Evolutionary conservation across 2,329 filamentous ascomycete genomes (phyloP).

Genomic region (Monilinia fructicola): DNA sequence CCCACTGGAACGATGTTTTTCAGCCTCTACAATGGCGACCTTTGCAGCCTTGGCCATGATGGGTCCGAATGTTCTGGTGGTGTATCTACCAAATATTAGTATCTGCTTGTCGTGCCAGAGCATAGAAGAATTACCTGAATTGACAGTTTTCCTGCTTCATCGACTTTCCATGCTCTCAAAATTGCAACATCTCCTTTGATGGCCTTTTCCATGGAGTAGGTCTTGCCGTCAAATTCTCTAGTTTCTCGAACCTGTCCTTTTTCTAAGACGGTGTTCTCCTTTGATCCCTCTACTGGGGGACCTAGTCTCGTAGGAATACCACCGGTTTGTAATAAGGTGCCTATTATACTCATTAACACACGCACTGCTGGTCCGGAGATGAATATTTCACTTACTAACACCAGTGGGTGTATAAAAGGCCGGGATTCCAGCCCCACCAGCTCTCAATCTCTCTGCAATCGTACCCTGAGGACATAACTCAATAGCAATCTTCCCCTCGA

Average conservation of each 20-base stretch:
- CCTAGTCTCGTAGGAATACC: conserved; percentile 66
- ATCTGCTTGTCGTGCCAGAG: conserved; percentile 34
- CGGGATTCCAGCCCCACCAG: conserved; percentile 71
- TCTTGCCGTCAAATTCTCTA: conserved; percentile 68
- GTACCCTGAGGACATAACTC: conserved; percentile 76
- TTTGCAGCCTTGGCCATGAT: conserved; percentile 80
- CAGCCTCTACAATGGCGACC: conserved; percentile 77
- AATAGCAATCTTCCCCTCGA: conserved; percentile 69
- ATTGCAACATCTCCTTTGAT: conserved; percentile 76
- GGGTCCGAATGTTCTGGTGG: conserved; percentile 71
- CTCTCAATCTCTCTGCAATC: conserved; percentile 67
- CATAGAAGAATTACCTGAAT: conserved; percentile 17
- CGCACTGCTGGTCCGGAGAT: rapidly evolving
- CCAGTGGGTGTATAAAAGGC: conserved; percentile 78
- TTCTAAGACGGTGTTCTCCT: conserved; percentile 51
- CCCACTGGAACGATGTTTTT: conserved; percentile 76
- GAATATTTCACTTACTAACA: conserved; percentile 49
- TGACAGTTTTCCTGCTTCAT: conserved; percentile 73
- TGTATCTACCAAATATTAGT: conserved; percentile 46
- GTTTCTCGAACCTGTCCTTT: conserved; percentile 66
- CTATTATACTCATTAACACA: conserved; percentile 36
- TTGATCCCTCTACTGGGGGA: conserved; percentile 46
- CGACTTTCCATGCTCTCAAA: conserved; percentile 72
- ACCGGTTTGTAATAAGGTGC: conserved; percentile 65
- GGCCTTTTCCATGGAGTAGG: conserved; percentile 75